phyloP scores from a whole-genome alignment of 2,329 filamentous ascomycete genomes.

The Penicillium fuscoglaucum region DNA sequence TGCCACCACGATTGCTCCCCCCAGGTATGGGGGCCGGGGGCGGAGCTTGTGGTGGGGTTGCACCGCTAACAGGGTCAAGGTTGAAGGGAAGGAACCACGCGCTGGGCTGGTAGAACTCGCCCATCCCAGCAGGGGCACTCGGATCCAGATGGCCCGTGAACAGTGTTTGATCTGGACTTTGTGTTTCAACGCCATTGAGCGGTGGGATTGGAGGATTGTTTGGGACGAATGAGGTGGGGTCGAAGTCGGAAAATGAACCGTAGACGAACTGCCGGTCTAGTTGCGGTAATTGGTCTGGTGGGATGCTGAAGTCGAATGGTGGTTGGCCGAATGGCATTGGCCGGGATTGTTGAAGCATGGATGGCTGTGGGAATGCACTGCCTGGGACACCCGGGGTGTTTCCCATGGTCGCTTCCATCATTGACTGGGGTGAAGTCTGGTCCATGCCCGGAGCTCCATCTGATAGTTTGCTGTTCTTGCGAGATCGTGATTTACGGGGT shows the following conservation, averaged over 20 bases:
- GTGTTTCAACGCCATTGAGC: constrained; percentile 28
- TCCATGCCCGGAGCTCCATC: constrained; percentile 26
- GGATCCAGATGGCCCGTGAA: constrained; percentile 41
- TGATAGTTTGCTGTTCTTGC: constrained; percentile 31
- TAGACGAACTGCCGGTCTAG: constrained; percentile 76
- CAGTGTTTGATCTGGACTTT: constrained; percentile 26
- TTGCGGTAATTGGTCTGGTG: constrained; percentile 57
- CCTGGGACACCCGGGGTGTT: constrained; percentile 32
- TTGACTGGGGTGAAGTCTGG: constrained; percentile 31
- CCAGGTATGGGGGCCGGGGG: constrained; percentile 15
- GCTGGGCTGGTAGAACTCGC: constrained; percentile 50
- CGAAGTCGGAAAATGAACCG: constrained; percentile 64
- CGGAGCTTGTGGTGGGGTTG: constrained; percentile 10
- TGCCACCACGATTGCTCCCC: constrained; percentile 5
- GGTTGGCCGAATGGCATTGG: constrained; percentile 33
- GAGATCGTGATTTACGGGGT: constrained; percentile 45
- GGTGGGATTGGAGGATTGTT: constrained; percentile 32
- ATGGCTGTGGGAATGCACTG: constrained; percentile 41
- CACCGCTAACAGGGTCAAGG: constrained; percentile 62
- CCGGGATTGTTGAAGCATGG: constrained; percentile 34
- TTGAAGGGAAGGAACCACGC: constrained; percentile 96
- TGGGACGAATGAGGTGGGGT: constrained; percentile 43
- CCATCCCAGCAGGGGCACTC: constrained; percentile 36
- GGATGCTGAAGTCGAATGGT: constrained; percentile 41
- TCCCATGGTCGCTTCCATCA: constrained; percentile 33